A percentile compares a stretch with the other conserved stretches of the same genome.
phyloP scores from a whole-genome alignment of 352 stramenopile genomes.

The Pythium insidiosum region DNA sequence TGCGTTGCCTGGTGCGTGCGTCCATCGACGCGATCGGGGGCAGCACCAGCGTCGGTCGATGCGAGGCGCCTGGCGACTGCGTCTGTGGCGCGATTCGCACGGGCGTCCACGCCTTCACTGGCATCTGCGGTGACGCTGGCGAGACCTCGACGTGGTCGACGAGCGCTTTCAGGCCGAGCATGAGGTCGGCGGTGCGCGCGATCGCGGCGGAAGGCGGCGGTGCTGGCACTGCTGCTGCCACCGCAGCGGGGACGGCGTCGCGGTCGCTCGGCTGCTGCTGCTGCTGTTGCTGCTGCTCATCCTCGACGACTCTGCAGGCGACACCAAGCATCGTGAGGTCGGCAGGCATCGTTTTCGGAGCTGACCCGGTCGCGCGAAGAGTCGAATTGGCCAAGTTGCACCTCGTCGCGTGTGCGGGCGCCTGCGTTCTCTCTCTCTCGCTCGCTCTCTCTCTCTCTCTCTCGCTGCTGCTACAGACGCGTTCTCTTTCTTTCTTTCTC shows the following conservation, averaged over 20 bases:
- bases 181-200: constrained; percentile 14
- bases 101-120: too few species aligned
- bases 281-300: not conserved
- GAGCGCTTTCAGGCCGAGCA: constrained; percentile 28
- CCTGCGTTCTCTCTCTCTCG: constrained; percentile 11
- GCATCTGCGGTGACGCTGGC: too few species aligned
- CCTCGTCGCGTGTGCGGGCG: constrained; percentile 2
- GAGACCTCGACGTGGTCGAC: constrained; percentile 12
- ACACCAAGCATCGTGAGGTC: constrained; percentile 25
- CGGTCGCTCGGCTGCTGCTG: not conserved
- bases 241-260: not conserved
- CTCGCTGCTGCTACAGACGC: not conserved
- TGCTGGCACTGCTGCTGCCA: not conserved
- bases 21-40: too few species aligned
- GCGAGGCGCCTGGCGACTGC: too few species aligned
- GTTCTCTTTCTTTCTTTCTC: too few species aligned
- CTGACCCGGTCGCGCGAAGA: constrained; percentile 1
- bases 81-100: constrained; percentile 8
- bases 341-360: constrained; percentile 4
- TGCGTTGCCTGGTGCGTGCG: too few species aligned
- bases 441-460: too few species aligned
- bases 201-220: not conserved
- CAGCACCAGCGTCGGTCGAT: too few species aligned
- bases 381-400: constrained; percentile 14
- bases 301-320: constrained; percentile 25